phyloP scores from a whole-genome alignment of 2,329 filamentous ascomycete species.

The Colletotrichum navitas region DNA sequence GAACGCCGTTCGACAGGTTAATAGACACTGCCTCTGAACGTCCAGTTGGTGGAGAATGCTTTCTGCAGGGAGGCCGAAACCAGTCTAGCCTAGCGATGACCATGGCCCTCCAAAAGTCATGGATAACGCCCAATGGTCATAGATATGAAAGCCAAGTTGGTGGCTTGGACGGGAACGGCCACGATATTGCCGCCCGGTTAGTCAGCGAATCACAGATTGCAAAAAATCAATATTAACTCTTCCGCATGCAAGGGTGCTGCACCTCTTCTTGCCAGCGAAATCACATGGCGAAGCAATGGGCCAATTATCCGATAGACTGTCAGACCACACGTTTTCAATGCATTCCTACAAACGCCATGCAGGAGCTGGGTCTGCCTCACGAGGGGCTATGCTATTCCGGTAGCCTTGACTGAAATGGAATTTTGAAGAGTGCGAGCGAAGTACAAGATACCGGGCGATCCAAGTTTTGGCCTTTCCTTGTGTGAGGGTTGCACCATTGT shows the following conservation, averaged over 20 bases:
- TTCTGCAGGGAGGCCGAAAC: neutral
- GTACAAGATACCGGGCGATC: neutral
- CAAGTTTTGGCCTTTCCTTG: neutral
- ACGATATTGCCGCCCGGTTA: neutral
- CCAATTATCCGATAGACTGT: neutral
- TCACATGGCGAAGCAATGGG: neutral
- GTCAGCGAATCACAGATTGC: neutral
- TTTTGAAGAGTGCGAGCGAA: neutral
- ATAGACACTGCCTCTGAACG: neutral
- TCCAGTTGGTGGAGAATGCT: neutral
- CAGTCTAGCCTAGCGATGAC: neutral
- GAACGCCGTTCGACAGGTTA: neutral
- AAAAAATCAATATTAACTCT: neutral
- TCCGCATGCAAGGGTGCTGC: neutral
- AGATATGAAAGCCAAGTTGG: neutral
- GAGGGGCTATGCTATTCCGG: neutral
- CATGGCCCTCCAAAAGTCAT: neutral
- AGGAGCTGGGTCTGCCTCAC: conserved; percentile 1
- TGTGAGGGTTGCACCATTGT: neutral
- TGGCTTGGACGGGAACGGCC: neutral
- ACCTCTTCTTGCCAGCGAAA: no score
- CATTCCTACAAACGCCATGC: neutral
- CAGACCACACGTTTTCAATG: neutral
- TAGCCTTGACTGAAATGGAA: neutral
- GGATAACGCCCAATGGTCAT: neutral